Percentiles rank a stretch among this genome's conserved stretches.
Evolutionary conservation across 1,139 yeast species (phyloP).

Genomic region (Pichia sp.): DNA sequence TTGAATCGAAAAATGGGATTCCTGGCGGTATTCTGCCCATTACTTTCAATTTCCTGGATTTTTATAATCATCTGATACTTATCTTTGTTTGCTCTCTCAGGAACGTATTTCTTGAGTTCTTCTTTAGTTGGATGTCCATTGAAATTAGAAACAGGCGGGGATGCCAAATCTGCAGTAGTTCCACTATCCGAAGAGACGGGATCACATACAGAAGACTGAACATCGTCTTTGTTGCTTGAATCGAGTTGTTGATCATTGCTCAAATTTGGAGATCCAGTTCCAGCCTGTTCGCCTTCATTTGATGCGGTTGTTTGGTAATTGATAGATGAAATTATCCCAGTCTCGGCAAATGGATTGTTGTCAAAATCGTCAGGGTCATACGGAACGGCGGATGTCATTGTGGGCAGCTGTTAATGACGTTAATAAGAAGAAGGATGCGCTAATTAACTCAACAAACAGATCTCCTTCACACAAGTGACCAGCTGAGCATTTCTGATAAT

Average conservation of each 20-base stretch:
- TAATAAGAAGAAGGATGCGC: too few species aligned
- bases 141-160: slow-evolving; percentile 11
- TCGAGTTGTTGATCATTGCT: background rate
- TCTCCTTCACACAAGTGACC: too few species aligned
- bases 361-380: slow-evolving; percentile 62
- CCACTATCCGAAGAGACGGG: background rate
- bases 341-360: slow-evolving; percentile 52
- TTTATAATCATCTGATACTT: slow-evolving; percentile 27
- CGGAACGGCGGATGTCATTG: slow-evolving; percentile 49
- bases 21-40: slow-evolving; percentile 31
- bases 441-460: too few species aligned
- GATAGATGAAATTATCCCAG: slow-evolving; percentile 16
- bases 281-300: background rate
- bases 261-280: background rate
- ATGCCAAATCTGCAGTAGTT: background rate
- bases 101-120: slow-evolving; percentile 39
- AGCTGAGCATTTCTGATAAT: too few species aligned
- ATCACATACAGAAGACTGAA: background rate
- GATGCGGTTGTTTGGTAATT: background rate
- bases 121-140: slow-evolving; percentile 28
- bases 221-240: background rate
- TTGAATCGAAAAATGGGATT: slow-evolving; percentile 43
- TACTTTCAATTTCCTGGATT: slow-evolving; percentile 40
- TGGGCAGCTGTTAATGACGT: background rate
- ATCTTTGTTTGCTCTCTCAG: slow-evolving; percentile 36